Percentiles rank a stretch among this genome's conserved stretches.
phyloP scores from a whole-genome alignment of 2,329 filamentous ascomycete genomes.

The Aspergillus quadrilineatus region DNA sequence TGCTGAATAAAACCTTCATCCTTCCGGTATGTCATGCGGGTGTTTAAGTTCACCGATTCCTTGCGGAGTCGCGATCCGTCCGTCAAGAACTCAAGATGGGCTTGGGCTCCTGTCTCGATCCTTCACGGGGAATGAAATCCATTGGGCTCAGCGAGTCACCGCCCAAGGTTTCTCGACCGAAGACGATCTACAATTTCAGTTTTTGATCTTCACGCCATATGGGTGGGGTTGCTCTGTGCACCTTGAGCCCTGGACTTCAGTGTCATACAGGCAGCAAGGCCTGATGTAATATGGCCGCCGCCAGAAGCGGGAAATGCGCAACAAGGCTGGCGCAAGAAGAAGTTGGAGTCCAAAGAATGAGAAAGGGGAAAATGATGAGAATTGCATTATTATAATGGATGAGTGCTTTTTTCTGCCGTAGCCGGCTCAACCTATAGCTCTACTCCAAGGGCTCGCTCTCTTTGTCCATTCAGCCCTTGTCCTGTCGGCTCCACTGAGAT shows the following conservation, averaged over 20 bases:
- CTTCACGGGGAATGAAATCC: constrained; percentile 1
- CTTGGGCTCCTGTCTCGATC: constrained; percentile 10
- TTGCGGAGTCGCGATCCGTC: constrained; percentile 31
- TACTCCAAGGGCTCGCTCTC: not conserved
- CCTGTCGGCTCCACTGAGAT: not conserved
- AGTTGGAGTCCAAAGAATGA: not conserved
- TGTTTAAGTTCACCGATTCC: constrained; percentile 36
- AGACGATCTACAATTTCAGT: constrained; percentile 12
- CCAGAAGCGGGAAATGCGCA: constrained; percentile 6
- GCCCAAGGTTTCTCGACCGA: constrained; percentile 9
- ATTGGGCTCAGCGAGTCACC: constrained; percentile 4
- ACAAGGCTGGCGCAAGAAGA: not conserved
- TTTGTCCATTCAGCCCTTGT: not conserved
- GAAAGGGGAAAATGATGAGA: not conserved
- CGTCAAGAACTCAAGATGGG: constrained; percentile 19
- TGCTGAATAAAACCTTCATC: not conserved
- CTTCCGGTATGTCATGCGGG: constrained; percentile 30
- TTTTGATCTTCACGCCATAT: constrained; percentile 7
- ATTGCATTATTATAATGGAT: constrained; percentile 2
- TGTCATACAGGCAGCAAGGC: constrained; percentile 13
- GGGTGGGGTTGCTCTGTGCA: constrained; percentile 6
- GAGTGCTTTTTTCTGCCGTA: not conserved
- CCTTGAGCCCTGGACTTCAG: constrained; percentile 3
- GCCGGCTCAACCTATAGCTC: not conserved
- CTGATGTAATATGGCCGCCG: not conserved